Evolutionary conservation across 345 rosid species (phyloP), one percentile per base, ranked within the genome.

Genomic region (Rhizophora apiculata): DNA sequence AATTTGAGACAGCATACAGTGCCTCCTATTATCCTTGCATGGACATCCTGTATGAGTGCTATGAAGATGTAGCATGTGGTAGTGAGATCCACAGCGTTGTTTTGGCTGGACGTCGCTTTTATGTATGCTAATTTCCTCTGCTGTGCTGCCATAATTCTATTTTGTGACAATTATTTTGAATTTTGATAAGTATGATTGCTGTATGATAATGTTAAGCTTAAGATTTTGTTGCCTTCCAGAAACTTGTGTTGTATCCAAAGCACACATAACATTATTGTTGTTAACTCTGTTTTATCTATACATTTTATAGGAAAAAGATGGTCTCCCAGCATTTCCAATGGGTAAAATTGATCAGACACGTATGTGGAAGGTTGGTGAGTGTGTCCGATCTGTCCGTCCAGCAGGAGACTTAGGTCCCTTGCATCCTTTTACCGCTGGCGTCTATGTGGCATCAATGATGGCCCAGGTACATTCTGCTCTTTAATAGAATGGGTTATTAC

Each of bases 281-380:
- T n/a, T 54, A 21, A 55, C 27, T 21, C 27, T 55, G 59, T 22
- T 21, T 10, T 55, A 20, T 0, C 8, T 7, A 3, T 43, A 34
- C n/a, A 27, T 43, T 53, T 54, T 59, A 68, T 81, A 93, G 97
- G 97, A 93, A 57, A 93, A 90, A 76, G 98, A 93, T 20, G 98
- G 97, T 39, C 83, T 93, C 37, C 98, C 97, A 18, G 87, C 97
- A 60, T 93, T 93, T 76, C 98, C 96, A 13, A 91, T 90, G 98
- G 98, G 98, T 34, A 91, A 89, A 76, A 93, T 90, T 67, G 98
- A 93, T 68, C 96, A 86, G 82, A 93, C 97, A 24, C 88, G 88
- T 43, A 93, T 90, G 97, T 90, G 98, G 98, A 93, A 89, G 79
- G 97, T 93, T 1, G 98, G 98, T 71, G 92, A 90, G 76, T 83